Conservation (phyloP, 2,329 filamentous ascomycete genomes). For the Lecanicillium sp. region DNA sequence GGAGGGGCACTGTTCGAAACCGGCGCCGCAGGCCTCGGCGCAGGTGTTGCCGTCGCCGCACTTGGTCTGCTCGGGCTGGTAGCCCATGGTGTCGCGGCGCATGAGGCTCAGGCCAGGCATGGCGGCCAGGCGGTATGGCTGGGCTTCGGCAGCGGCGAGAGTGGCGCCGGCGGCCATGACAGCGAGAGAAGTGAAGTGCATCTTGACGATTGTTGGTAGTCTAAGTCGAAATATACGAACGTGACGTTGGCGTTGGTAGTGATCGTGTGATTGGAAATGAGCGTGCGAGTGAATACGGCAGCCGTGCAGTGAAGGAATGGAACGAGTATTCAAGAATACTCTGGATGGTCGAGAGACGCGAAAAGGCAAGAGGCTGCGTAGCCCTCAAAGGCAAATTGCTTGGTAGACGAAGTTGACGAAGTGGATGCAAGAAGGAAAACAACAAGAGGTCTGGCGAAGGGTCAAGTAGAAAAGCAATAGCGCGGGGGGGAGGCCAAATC, state of each 20-base stretch:
- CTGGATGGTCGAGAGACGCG: constrained; percentile 12
- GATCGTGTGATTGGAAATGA: constrained; percentile 5
- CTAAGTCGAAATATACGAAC: too few species aligned
- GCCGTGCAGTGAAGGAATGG: constrained; percentile 14
- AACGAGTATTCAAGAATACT: constrained; percentile 20
- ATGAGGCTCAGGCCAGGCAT: constrained; percentile 32
- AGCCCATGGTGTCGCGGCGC: constrained; percentile 37
- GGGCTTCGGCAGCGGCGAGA: constrained; percentile 19
- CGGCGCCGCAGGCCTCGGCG: constrained; percentile 44
- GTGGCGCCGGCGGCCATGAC: constrained; percentile 26
- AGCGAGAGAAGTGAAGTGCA: constrained; percentile 26
- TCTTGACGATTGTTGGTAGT: constrained; percentile 17
- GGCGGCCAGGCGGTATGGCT: constrained; percentile 29
- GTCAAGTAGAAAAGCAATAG: too few species aligned
- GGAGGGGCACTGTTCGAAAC: constrained; percentile 40
- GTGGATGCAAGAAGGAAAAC: constrained; percentile 1
- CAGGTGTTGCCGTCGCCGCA: constrained; percentile 45
- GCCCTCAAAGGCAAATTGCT: constrained; percentile 8
- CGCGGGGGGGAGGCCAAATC: too few species aligned
- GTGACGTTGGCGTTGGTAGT: constrained; percentile 2
- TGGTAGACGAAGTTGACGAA: constrained; percentile 6
- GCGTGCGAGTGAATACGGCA: constrained; percentile 1
- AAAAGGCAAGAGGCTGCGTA: constrained; percentile 8
- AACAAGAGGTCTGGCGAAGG: not conserved
- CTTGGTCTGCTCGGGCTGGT: constrained; percentile 37